phyloP scores from a whole-genome alignment of 192 early-diverging fungal species.

The Coemansia sp. region DNA sequence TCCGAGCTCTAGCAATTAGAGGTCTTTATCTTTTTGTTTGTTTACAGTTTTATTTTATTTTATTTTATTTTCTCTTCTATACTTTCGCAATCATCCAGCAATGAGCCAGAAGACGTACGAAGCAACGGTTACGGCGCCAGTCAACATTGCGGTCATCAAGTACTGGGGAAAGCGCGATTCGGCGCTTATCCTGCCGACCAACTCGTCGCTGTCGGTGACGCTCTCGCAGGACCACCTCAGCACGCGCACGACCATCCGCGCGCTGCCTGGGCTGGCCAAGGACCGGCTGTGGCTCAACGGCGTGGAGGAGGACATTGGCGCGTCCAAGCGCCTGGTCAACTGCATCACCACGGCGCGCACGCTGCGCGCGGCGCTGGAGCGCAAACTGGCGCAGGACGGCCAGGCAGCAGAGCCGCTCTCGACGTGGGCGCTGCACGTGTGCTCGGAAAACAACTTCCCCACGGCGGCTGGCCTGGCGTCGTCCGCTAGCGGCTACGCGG shows the following conservation, averaged over 20 bases:
- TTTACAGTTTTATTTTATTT: not conserved
- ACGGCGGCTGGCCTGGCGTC: conserved; percentile 99
- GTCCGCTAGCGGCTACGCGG: conserved; percentile 95
- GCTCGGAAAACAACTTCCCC: conserved; percentile 99
- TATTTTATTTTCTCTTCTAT: not conserved
- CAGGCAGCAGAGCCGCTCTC: conserved; percentile 57
- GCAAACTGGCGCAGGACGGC: conserved; percentile 22
- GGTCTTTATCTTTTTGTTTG: not conserved
- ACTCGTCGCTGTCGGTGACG: conserved; percentile 96
- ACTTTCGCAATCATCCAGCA: not conserved
- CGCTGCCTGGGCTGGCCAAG: conserved; percentile 59
- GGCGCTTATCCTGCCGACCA: conserved; percentile 91
- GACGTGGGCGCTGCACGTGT: conserved; percentile 75
- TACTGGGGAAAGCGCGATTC: conserved; percentile 99
- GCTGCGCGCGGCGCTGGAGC: conserved; percentile 74
- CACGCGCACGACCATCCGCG: conserved; percentile 90
- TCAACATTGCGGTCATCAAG: conserved; percentile 99
- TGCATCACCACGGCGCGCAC: conserved; percentile 78
- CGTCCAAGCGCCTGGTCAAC: conserved; percentile 82
- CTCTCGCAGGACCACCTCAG: conserved; percentile 96
- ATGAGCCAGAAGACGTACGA: conserved; percentile 36
- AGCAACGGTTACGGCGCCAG: conserved; percentile 93
- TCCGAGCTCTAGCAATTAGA: conserved; percentile 29
- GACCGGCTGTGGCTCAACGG: conserved; percentile 98
- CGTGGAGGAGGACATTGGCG: conserved; percentile 78